Conservation (phyloP, 2,329 filamentous ascomycete genomes). For the Pseudogymnoascus sp. region DNA sequence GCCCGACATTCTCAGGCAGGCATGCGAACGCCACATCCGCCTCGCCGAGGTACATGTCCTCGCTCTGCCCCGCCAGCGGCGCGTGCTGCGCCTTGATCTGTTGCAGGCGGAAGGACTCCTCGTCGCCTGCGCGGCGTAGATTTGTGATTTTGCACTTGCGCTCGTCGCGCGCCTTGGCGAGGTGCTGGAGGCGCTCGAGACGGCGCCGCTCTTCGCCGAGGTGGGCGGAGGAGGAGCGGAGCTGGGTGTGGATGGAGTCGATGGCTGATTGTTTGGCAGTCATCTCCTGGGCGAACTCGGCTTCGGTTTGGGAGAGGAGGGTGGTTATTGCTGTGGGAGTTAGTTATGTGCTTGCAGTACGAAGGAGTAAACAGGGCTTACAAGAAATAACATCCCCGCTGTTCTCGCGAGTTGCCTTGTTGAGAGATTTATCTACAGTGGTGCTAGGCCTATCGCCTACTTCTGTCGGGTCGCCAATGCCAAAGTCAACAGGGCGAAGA, state of each 20-base stretch:
- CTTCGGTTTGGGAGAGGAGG: slow-evolving; percentile 70
- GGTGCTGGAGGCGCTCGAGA: slow-evolving; percentile 63
- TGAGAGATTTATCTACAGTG: slow-evolving; percentile 27
- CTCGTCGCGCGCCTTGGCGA: slow-evolving; percentile 56
- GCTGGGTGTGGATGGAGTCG: slow-evolving; percentile 71
- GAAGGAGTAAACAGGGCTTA: slow-evolving; percentile 38
- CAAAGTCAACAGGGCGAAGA: slow-evolving; percentile 86
- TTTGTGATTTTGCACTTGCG: slow-evolving; percentile 68
- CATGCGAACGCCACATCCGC: slow-evolving; percentile 25
- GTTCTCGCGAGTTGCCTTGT: slow-evolving; percentile 58
- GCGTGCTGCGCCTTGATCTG: slow-evolving; percentile 40
- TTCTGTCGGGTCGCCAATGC: slow-evolving; percentile 62
- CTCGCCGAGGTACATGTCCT: slow-evolving; percentile 39
- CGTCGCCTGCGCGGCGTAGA: slow-evolving; percentile 64
- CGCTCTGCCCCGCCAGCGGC: slow-evolving; percentile 30
- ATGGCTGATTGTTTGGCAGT: slow-evolving; percentile 77
- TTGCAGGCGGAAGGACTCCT: slow-evolving; percentile 53
- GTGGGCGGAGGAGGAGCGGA: slow-evolving; percentile 72
- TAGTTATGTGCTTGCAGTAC: slow-evolving; percentile 17
- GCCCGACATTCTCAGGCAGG: slow-evolving; percentile 10
- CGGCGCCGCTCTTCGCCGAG: slow-evolving; percentile 70
- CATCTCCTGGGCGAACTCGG: slow-evolving; percentile 73
- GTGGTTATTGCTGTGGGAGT: slow-evolving; percentile 66
- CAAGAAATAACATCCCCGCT: slow-evolving; percentile 73
- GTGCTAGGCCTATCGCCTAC: slow-evolving; percentile 36